Conservation (phyloP, 345 rosid species). For the Linum lewisii region DNA sequence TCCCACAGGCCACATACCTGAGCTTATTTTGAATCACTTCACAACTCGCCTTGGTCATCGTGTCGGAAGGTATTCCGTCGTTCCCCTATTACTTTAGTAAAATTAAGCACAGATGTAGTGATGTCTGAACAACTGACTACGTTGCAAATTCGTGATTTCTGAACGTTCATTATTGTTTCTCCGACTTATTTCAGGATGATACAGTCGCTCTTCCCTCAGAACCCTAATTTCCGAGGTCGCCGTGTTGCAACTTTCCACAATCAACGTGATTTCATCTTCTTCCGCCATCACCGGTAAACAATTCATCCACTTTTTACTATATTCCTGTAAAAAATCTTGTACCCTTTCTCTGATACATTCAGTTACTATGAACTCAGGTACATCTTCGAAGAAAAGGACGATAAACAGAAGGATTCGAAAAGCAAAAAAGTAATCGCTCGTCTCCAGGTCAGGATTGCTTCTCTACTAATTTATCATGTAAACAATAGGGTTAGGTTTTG, state of each 20-base stretch:
- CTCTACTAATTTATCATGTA: too few species aligned
- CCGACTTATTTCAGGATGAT: conserved; percentile 39
- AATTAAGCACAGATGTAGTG: too few species aligned
- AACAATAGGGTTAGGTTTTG: too few species aligned
- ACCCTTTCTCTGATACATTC: conserved; percentile 6
- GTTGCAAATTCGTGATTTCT: too few species aligned
- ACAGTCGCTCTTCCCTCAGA: conserved; percentile 81
- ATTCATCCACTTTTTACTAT: background rate
- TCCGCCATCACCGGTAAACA: conserved; percentile 79
- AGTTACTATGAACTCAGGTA: conserved; percentile 30
- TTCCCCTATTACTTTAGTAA: background rate
- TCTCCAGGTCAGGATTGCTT: too few species aligned
- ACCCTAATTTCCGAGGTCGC: conserved; percentile 74
- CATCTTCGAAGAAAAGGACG: conserved; percentile 69
- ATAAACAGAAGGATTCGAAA: conserved; percentile 36
- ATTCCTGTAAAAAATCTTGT: background rate
- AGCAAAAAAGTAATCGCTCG: conserved; percentile 32
- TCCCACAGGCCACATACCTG: conserved; percentile 87
- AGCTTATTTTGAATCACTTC: conserved; percentile 76
- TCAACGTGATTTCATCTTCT: conserved; percentile 89
- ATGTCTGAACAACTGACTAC: too few species aligned
- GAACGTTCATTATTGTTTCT: background rate
- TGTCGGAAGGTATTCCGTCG: conserved; percentile 52
- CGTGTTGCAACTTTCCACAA: conserved; percentile 93
- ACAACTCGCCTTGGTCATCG: conserved; percentile 91